Percentiles rank a stretch among this genome's conserved stretches.
These are phyloP conservation scores for Sorghum bicolor DNA, from an alignment of 176 grass and related monocot genomes.

Conservation along the genomic window DNA sequence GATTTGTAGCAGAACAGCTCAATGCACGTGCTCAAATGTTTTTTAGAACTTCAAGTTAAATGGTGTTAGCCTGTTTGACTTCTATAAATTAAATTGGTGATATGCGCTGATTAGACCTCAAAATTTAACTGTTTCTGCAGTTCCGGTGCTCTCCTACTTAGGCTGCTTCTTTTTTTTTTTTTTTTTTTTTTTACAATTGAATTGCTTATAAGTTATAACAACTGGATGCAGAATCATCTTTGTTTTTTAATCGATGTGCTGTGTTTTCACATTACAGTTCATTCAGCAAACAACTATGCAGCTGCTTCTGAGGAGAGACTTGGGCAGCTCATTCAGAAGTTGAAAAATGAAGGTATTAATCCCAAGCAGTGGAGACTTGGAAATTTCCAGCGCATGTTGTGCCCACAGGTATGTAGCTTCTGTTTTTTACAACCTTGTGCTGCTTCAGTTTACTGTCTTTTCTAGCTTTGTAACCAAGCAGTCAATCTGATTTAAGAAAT, in stretches of 20 bases:
- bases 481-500: not conserved
- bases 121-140: too few relatives aligned
- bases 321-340: slow-evolving; percentile 30
- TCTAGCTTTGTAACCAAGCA: not conserved
- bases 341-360: slow-evolving; percentile 55
- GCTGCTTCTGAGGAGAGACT: slow-evolving; percentile 27
- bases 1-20: not conserved
- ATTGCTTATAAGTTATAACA: not conserved
- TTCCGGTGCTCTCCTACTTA: not conserved
- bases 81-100: not conserved
- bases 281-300: not conserved
- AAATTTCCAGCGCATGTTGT: slow-evolving; percentile 21
- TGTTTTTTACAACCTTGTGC: not conserved
- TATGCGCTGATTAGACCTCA: too few relatives aligned
- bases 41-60: not conserved
- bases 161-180: not conserved
- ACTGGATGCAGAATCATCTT: not conserved
- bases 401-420: slow-evolving; percentile 50
- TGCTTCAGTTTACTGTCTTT: not conserved
- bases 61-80: not conserved
- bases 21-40: not conserved
- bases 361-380: slow-evolving; percentile 38
- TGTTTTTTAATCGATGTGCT: not conserved
- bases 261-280: not conserved
- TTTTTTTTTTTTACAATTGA: too few relatives aligned